Evolutionary conservation across 2,329 filamentous ascomycete genomes (phyloP).

Genomic region (Fusarium pseudoanthophilum): DNA sequence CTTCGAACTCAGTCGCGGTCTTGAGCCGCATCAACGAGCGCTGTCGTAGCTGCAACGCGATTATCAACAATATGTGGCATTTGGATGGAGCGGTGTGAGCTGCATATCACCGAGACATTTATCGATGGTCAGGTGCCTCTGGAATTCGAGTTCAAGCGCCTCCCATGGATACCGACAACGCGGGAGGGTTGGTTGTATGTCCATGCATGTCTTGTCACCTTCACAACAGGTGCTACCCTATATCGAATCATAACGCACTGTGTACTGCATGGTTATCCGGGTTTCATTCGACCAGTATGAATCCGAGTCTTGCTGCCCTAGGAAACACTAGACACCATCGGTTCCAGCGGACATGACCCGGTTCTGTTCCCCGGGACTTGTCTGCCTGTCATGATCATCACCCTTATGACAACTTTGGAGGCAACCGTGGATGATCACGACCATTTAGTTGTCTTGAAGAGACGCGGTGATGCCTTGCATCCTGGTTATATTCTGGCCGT

Average conservation of each 20-base stretch:
- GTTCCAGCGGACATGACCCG: not conserved
- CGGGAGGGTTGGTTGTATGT: slow-evolving; percentile 4
- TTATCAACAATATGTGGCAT: not conserved
- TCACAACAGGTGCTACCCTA: slow-evolving; percentile 15
- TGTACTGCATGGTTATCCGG: not conserved
- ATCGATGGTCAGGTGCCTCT: not conserved
- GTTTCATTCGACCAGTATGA: not conserved
- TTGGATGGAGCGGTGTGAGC: slow-evolving; percentile 21
- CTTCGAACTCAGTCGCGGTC: not conserved
- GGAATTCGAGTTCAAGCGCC: not conserved
- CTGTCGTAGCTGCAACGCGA: slow-evolving; percentile 11
- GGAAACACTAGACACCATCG: not conserved
- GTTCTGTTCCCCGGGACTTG: slow-evolving; percentile 13
- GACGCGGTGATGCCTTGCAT: not conserved
- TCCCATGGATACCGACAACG: slow-evolving; percentile 1
- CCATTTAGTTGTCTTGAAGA: not conserved
- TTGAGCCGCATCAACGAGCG: slow-evolving; percentile 18
- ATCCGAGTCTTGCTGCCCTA: not conserved
- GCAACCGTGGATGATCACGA: not conserved
- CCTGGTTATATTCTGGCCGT: not conserved
- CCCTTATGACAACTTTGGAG: not conserved
- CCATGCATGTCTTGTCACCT: slow-evolving; percentile 2
- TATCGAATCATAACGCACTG: not conserved
- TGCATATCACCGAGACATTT: slow-evolving; percentile 6
- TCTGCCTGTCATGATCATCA: slow-evolving; percentile 12